Evolutionary conservation across 139 green algal genomes (phyloP), one percentile per base, ranked within the genome.

Genomic region (Diplosphaera chodatii): DNA sequence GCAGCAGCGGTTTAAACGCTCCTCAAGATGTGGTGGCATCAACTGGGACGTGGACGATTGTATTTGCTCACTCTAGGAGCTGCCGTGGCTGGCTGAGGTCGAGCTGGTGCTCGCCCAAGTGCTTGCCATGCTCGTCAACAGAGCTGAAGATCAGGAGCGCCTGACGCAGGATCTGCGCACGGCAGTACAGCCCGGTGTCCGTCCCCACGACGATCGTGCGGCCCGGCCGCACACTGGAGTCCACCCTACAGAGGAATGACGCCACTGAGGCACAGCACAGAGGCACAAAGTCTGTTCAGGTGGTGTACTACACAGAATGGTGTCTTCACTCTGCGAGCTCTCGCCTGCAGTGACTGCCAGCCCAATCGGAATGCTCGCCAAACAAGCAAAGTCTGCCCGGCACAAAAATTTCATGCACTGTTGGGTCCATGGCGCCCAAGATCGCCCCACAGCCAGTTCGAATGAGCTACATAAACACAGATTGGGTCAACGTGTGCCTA

Each of bases 321-420:
- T n/a, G n/a, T n/a, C n/a, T n/a, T n/a, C n/a, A n/a, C n/a, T n/a
- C n/a, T n/a, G n/a, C n/a, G n/a, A n/a, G n/a, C n/a, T n/a, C n/a
- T n/a, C n/a, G n/a, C 40, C 48, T 32, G 27, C 63, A 31, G 55
- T 67, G 67, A 23, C 41, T 62, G 6, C 81, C 81, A 15, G 69
- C 74, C 84, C 84, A 89, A 56, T 89, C 84, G 22, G 32, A 72
- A 69, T 93, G 88, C 72, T 93, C 88, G n/a, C 88, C 88, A 66
- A 93, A 83, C 6, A 93, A 63, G 73, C 84, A 91, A 0, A 93
- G 64, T 0, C 88, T 56, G 0, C 88, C 88, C 40, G 73, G 73
- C 1, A 93, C 88, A 68, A 91, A 90, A 18, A 93, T 48, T 30
- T 89, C 81, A 59, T 59, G 48, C 16, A 27, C 48, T 25, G 16